Evolutionary conservation across 257 asterid species (phyloP).

Genomic region (Capsicum pubescens): DNA sequence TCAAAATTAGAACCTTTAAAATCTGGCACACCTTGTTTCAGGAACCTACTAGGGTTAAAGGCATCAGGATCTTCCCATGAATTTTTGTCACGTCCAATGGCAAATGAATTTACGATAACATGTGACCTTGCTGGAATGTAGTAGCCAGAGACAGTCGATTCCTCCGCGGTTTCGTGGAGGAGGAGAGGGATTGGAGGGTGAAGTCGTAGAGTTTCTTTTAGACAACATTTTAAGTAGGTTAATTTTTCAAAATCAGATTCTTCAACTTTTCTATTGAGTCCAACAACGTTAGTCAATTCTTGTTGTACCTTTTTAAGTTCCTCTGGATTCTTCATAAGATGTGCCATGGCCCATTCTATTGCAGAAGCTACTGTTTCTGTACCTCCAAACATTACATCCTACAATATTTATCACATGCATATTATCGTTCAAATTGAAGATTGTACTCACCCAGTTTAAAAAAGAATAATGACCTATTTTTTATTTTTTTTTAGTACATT

Average conservation of each 20-base stretch:
- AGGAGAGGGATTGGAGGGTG: slow-evolving; percentile 95
- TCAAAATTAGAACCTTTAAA: slow-evolving; percentile 73
- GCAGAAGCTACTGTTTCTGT: slow-evolving; percentile 93
- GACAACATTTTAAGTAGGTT: slow-evolving; percentile 59
- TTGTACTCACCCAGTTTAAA: no score
- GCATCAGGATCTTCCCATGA: slow-evolving; percentile 74
- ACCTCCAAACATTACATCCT: slow-evolving; percentile 97
- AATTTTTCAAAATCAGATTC: slow-evolving; percentile 74
- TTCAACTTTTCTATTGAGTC: slow-evolving; percentile 66
- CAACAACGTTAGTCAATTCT: slow-evolving; percentile 68
- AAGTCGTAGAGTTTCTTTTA: slow-evolving; percentile 79
- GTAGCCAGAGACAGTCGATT: slow-evolving; percentile 64
- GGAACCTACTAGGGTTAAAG: slow-evolving; percentile 64
- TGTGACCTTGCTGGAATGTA: slow-evolving; percentile 63
- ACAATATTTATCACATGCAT: neutral
- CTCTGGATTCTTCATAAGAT: slow-evolving; percentile 70
- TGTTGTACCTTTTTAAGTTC: slow-evolving; percentile 75
- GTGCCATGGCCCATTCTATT: slow-evolving; percentile 89
- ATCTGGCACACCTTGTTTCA: slow-evolving; percentile 57
- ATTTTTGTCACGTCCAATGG: slow-evolving; percentile 72
- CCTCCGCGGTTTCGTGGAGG: slow-evolving; percentile 81
- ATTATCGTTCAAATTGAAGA: no score
- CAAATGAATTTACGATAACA: slow-evolving; percentile 82
- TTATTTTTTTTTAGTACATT: no score
- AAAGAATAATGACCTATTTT: no score